Percentiles rank a stretch among this genome's conserved stretches.
Evolutionary conservation across 139 green algal species (phyloP).

Genomic region (Choricystis sp.): DNA sequence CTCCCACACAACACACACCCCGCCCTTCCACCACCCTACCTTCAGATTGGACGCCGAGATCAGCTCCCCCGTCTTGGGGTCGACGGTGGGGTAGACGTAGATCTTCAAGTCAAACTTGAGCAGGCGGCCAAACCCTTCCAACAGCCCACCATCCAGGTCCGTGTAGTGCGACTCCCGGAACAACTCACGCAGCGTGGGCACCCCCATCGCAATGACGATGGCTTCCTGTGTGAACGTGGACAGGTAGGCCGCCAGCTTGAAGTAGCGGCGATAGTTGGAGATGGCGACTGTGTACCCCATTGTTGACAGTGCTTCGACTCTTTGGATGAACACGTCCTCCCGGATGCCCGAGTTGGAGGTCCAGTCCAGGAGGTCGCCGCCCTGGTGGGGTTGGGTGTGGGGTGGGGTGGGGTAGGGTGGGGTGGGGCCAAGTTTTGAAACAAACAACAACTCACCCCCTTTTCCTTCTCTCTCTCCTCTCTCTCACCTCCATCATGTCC

Average conservation of each 20-base stretch:
- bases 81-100: constrained; percentile 31
- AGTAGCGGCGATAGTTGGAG: constrained; percentile 24
- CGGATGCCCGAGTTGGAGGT: constrained; percentile 23
- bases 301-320: constrained; percentile 24
- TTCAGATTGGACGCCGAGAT: constrained; percentile 22
- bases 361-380: constrained; percentile 35
- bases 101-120: constrained; percentile 29
- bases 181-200: constrained; percentile 19
- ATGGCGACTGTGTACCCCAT: constrained; percentile 30
- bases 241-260: constrained; percentile 26
- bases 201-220: constrained; percentile 27
- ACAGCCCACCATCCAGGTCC: constrained; percentile 28
- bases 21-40: constrained; percentile 1
- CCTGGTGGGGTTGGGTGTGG: no score
- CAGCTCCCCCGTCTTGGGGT: constrained; percentile 17
- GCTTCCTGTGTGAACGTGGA: constrained; percentile 18
- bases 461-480: no score
- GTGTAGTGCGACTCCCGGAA: constrained; percentile 26
- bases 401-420: no score
- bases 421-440: no score
- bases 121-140: constrained; percentile 32
- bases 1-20: neutral
- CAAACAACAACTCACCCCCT: no score
- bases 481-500: constrained; percentile 28
- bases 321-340: constrained; percentile 26